Evolutionary conservation across 1,139 yeast genomes (phyloP).

Genomic region (Zygotorulaspora mrakii): DNA sequence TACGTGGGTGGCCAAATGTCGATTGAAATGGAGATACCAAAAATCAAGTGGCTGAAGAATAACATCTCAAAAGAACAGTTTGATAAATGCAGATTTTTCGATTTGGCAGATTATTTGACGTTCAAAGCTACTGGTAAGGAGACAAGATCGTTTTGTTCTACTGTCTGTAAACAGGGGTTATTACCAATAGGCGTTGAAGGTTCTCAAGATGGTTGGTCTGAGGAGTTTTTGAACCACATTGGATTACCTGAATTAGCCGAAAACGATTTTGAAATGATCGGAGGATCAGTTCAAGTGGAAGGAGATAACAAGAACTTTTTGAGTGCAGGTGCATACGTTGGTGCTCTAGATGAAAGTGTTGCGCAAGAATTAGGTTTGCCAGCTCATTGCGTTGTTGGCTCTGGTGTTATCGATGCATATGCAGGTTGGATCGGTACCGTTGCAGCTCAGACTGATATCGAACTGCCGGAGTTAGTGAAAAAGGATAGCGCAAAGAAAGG

Average conservation of each 20-base stretch:
- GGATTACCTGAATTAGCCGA: conserved; percentile 74
- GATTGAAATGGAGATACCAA: conserved; percentile 96
- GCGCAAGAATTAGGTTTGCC: conserved; percentile 86
- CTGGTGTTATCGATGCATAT: conserved; percentile 95
- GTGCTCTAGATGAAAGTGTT: conserved; percentile 58
- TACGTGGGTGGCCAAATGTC: conserved; percentile 98
- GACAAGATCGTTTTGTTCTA: conserved; percentile 82
- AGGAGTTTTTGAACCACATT: conserved; percentile 62
- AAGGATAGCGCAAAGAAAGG: conserved; percentile 43
- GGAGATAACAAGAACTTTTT: conserved; percentile 57
- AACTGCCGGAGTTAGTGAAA: conserved; percentile 45
- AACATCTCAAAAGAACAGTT: conserved; percentile 65
- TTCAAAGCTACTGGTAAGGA: conserved; percentile 86
- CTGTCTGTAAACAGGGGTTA: conserved; percentile 93
- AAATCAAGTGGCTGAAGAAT: conserved; percentile 92
- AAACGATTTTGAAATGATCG: conserved; percentile 72
- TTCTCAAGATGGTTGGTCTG: conserved; percentile 84
- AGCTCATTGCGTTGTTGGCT: conserved; percentile 77
- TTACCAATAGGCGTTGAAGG: conserved; percentile 89
- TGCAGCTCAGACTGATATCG: conserved; percentile 65
- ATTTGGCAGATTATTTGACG: conserved; percentile 84
- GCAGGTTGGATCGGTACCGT: conserved; percentile 99
- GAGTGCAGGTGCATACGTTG: conserved; percentile 87
- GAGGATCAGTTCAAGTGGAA: conserved; percentile 60
- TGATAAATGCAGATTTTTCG: conserved; percentile 75